These are phyloP conservation scores for Epichloe gansuensis DNA, from an alignment of 2,329 filamentous ascomycete genomes.

Conservation along the genomic window DNA sequence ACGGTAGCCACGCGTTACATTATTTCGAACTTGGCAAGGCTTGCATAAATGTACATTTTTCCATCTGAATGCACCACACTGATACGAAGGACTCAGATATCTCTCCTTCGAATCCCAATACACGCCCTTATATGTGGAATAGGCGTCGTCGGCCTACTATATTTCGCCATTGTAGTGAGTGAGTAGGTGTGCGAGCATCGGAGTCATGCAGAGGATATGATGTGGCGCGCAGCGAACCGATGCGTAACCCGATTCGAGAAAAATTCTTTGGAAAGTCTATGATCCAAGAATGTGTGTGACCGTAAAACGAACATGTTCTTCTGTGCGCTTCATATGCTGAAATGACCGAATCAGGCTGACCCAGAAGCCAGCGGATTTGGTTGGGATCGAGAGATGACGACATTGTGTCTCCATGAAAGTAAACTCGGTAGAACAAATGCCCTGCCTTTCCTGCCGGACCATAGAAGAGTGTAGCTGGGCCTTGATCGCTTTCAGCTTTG, in stretches of 20 bases:
- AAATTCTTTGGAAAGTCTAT: constrained; percentile 18
- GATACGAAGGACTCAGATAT: not conserved
- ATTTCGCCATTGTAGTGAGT: constrained; percentile 39
- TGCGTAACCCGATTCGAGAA: constrained; percentile 31
- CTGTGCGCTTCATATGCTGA: constrained; percentile 29
- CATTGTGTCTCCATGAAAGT: constrained; percentile 27
- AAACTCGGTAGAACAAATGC: constrained; percentile 30
- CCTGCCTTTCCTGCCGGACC: constrained; percentile 28
- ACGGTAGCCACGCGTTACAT: no score
- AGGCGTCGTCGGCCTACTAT: constrained; percentile 32
- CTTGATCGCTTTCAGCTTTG: not conserved
- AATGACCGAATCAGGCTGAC: constrained; percentile 31
- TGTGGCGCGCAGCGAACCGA: constrained; percentile 29
- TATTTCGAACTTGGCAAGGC: no score
- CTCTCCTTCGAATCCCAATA: constrained; percentile 15
- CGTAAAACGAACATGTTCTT: constrained; percentile 19
- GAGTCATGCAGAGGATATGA: constrained; percentile 24
- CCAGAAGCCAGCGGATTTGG: constrained; percentile 33
- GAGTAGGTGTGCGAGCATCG: constrained; percentile 34
- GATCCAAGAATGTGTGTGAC: constrained; percentile 32
- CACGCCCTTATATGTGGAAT: constrained; percentile 16
- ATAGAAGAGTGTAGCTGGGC: not conserved
- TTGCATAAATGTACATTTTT: no score
- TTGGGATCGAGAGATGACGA: constrained; percentile 31
- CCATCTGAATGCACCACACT: not conserved